These are phyloP conservation scores for Penicillium sp. DNA, from an alignment of 2,329 filamentous ascomycete species.

Conservation along the genomic window DNA sequence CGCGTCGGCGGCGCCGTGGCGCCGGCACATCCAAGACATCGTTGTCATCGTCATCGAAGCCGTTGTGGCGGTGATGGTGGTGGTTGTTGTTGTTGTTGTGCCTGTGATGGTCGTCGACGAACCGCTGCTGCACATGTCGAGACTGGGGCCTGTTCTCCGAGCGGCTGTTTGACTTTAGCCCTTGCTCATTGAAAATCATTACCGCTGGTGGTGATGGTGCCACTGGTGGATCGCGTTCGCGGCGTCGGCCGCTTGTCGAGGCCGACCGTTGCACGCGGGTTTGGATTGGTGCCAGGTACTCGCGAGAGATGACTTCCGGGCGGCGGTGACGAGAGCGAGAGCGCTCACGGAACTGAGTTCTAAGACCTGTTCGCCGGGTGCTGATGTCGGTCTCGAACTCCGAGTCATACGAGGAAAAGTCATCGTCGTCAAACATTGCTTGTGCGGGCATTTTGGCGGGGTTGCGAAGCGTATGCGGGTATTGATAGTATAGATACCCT, in stretches of 20 bases:
- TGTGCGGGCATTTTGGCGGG: conserved; percentile 16
- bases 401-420: conserved; percentile 27
- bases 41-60: conserved; percentile 29
- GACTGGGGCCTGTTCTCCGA: conserved; percentile 29
- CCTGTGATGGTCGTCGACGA: not conserved
- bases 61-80: not conserved
- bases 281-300: conserved; percentile 27
- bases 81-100: conserved; percentile 4
- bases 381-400: conserved; percentile 39
- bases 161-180: conserved; percentile 24
- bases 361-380: conserved; percentile 24
- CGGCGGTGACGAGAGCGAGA: conserved; percentile 34
- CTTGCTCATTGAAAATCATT: conserved; percentile 37
- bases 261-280: conserved; percentile 32
- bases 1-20: conserved; percentile 19
- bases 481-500: not conserved
- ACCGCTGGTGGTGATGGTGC: conserved; percentile 15
- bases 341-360: conserved; percentile 26
- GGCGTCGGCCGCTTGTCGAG: conserved; percentile 35
- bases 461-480: not conserved
- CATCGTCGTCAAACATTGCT: conserved; percentile 5
- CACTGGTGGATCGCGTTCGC: conserved; percentile 15
- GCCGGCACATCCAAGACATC: not conserved
- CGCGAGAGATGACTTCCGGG: conserved; percentile 15
- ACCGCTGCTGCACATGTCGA: conserved; percentile 20